These are phyloP conservation scores for Linnemannia zychae DNA, from an alignment of 192 early-diverging fungal genomes.

Conservation along the genomic window DNA sequence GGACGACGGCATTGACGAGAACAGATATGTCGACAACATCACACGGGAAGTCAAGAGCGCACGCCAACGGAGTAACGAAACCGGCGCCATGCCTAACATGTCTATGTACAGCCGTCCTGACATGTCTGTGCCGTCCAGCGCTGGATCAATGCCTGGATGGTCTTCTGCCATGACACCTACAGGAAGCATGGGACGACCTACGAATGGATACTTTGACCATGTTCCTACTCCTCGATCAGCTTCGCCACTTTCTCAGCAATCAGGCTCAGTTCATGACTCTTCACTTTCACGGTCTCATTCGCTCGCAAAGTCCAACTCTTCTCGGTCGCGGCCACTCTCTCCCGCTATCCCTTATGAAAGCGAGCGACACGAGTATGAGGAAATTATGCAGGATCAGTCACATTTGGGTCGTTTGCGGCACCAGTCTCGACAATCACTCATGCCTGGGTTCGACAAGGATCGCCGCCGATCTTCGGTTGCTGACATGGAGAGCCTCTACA, in stretches of 20 bases:
- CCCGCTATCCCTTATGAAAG: conserved; percentile 25
- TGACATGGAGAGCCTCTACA: conserved; percentile 51
- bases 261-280: not conserved
- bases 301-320: conserved; percentile 39
- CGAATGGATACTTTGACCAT: conserved; percentile 36
- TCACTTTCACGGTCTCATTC: conserved; percentile 41
- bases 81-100: conserved; percentile 30
- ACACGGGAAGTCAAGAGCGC: conserved; percentile 47
- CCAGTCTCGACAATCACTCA: conserved; percentile 15
- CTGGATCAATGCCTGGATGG: conserved; percentile 35
- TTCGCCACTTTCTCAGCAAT: conserved; percentile 38
- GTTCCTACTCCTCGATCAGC: conserved; percentile 32
- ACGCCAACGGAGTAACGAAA: conserved; percentile 50
- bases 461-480: conserved; percentile 45
- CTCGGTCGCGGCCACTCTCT: conserved; percentile 35
- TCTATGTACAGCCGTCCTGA: conserved; percentile 12
- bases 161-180: conserved; percentile 19
- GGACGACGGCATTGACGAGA: conserved; percentile 53
- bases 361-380: conserved; percentile 34
- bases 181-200: conserved; percentile 3
- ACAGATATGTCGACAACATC: conserved; percentile 53
- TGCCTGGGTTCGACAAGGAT: conserved; percentile 23
- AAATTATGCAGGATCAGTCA: conserved; percentile 44
- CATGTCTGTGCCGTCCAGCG: conserved; percentile 35
- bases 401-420: conserved; percentile 29